phyloP scores from a whole-genome alignment of 1,284 basidiomycete species.

The Peniophora sp. region DNA sequence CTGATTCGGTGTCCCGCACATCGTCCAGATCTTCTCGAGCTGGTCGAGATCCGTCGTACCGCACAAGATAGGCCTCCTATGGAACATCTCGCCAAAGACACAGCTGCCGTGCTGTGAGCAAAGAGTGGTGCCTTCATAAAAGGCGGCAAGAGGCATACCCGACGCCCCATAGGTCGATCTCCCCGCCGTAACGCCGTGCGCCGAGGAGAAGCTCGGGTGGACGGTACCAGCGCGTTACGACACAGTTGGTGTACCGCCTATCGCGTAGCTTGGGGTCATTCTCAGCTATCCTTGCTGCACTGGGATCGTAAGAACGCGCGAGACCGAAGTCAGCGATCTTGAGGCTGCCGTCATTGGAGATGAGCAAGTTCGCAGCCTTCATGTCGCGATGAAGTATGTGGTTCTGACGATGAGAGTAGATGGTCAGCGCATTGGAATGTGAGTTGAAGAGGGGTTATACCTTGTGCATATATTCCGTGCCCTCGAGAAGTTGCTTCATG shows the following conservation, averaged over 20 bases:
- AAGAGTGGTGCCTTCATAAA: not conserved
- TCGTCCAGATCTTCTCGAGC: constrained; percentile 79
- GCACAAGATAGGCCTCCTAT: constrained; percentile 79
- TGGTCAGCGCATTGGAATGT: constrained; percentile 6
- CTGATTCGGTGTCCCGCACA: constrained; percentile 86
- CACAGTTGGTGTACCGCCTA: constrained; percentile 91
- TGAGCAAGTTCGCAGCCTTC: constrained; percentile 97
- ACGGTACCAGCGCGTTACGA: constrained; percentile 98
- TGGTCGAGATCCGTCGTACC: constrained; percentile 90
- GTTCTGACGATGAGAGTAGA: constrained; percentile 49
- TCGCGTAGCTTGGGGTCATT: constrained; percentile 41
- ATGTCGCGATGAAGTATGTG: constrained; percentile 96
- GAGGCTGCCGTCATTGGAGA: constrained; percentile 77
- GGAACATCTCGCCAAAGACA: constrained; percentile 95
- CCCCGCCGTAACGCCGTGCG: constrained; percentile 83
- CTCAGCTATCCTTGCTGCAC: constrained; percentile 31
- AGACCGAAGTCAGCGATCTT: constrained; percentile 97
- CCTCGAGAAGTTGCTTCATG: constrained; percentile 91
- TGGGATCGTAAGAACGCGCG: constrained; percentile 68
- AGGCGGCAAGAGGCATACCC: constrained; percentile 43
- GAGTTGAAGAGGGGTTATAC: constrained; percentile 29
- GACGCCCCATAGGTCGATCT: constrained; percentile 98
- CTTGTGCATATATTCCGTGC: constrained; percentile 91
- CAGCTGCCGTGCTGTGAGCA: constrained; percentile 44
- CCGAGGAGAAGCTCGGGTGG: constrained; percentile 94